Base-by-base conservation (phyloP, 768 basidiomycete species). In the Inosperma sp. region DNA sequence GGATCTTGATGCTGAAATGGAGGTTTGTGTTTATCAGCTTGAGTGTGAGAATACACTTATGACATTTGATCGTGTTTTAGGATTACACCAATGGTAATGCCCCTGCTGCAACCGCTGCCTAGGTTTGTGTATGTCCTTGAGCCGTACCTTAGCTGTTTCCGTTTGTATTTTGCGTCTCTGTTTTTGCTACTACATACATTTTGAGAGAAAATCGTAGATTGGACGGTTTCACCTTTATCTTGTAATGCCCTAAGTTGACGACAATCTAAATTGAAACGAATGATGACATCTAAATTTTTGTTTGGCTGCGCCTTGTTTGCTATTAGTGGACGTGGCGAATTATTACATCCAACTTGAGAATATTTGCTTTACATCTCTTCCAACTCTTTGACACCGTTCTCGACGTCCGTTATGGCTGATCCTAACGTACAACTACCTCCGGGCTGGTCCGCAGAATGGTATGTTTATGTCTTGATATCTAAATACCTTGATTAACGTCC, bases 1-100 rank as follows among this genome's bases (percentile, higher is more conserved):
- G 26, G 91, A 94, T 65, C 81, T 98, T 35, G 95, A 98, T 65
- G 93, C 94, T 7, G 95, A 98, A 76, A 98, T 98, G 95, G 88
- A 88, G 81, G 95, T 95, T 53, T 23, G 72, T 62, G 8, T 23
- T 13, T 26, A 10, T 19, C 13, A 7, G 48, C 5, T 33, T 23
- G 2, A 34, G 13, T 2, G 6, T 5, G 9, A 8, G 23, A n/a
- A 42, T n/a, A 10, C n/a, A 27, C 21, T 21, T 47, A 48, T 46
- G 23, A 46, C 26, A 4, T 30, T 39, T n/a, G n/a, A n/a, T n/a
- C n/a, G n/a, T n/a, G n/a, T n/a, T 31, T 5, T 49, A 87, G 85
- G 84, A 87, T 62, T 87, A 87, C 58, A 86, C 84, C 29, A 74
- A 82, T 12, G 78, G 69, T 61, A 83, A 74, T 27, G 74, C 65